phyloP scores from a whole-genome alignment of 2,329 filamentous ascomycete genomes.

The Passalora sequoiae region DNA sequence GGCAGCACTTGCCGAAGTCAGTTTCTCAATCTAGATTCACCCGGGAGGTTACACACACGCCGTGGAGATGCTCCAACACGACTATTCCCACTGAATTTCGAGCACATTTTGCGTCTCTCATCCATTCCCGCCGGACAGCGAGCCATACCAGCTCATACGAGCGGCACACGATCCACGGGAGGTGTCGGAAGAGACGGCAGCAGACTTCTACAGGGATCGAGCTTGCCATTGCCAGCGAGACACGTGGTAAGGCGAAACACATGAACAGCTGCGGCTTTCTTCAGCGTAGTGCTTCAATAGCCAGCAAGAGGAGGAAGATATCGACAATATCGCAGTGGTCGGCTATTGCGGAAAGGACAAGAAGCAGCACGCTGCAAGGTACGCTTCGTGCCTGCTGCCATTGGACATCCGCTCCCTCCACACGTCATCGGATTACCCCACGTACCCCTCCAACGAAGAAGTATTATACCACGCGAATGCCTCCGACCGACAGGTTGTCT shows the following conservation, averaged over 20 bases:
- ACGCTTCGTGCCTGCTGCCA: conserved; percentile 8
- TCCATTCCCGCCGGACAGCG: too few relatives aligned
- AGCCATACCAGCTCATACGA: too few relatives aligned
- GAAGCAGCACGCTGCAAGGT: conserved; percentile 5
- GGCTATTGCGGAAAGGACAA: conserved; percentile 6
- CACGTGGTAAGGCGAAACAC: not conserved
- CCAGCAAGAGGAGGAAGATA: not conserved
- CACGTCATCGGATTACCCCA: conserved; percentile 11
- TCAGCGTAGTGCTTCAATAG: conserved; percentile 5
- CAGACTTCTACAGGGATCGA: conserved; percentile 1
- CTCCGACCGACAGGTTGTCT: conserved; percentile 40
- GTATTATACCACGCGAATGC: conserved; percentile 32
- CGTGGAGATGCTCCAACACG: too few relatives aligned
- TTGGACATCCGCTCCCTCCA: conserved; percentile 9
- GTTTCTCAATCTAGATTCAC: not conserved
- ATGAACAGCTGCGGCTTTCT: conserved; percentile 4
- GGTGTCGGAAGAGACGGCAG: not conserved
- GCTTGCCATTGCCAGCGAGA: not conserved
- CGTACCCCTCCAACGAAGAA: conserved; percentile 26
- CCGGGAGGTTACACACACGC: not conserved
- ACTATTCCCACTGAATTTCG: too few relatives aligned
- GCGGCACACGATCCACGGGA: too few relatives aligned
- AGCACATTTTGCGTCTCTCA: too few relatives aligned
- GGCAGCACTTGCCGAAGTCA: not conserved
- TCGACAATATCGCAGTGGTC: conserved; percentile 1